Conservation (phyloP, 257 asterid genomes). For the Forsythia suspensa region DNA sequence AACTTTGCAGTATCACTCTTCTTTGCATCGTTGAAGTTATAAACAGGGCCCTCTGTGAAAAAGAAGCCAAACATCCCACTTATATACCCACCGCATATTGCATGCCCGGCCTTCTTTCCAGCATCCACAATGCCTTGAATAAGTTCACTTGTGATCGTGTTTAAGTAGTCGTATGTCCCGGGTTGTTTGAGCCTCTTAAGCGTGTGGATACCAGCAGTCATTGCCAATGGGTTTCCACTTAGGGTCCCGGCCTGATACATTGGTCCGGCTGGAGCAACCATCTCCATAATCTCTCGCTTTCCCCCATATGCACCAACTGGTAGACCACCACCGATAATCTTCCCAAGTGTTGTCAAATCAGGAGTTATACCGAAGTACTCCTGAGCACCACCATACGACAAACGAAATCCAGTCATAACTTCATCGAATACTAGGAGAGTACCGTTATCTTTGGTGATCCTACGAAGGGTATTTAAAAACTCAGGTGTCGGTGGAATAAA, state of each 20-base stretch:
- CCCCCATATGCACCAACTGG: conserved; percentile 99
- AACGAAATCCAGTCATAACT: conserved; percentile 94
- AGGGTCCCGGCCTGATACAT: conserved; percentile 99
- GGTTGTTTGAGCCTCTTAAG: conserved; percentile 71
- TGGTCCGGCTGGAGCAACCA: conserved; percentile 99
- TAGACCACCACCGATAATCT: conserved; percentile 95
- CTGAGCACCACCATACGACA: conserved; percentile 97
- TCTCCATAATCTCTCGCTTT: conserved; percentile 92
- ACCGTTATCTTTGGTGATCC: conserved; percentile 59
- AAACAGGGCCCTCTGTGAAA: conserved; percentile 82
- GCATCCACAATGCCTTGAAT: conserved; percentile 66
- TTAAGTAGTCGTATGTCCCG: conserved; percentile 74
- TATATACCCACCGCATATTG: conserved; percentile 78
- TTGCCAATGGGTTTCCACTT: conserved; percentile 96
- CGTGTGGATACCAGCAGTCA: conserved; percentile 98
- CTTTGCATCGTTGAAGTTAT: conserved; percentile 85
- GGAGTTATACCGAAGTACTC: conserved; percentile 91
- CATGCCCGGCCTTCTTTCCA: conserved; percentile 93
- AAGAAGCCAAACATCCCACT: conserved; percentile 97
- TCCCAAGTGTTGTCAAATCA: conserved; percentile 95
- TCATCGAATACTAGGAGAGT: conserved; percentile 85
- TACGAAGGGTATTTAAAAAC: conserved; percentile 59
- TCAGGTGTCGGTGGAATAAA: conserved; percentile 78
- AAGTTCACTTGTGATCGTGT: conserved; percentile 73
- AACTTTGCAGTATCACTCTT: conserved; percentile 85